A percentile compares a stretch with the other conserved stretches of the same genome.
Conservation (phyloP, 805 yeast genomes). For the Wilhelminamyces savonicus region DNA sequence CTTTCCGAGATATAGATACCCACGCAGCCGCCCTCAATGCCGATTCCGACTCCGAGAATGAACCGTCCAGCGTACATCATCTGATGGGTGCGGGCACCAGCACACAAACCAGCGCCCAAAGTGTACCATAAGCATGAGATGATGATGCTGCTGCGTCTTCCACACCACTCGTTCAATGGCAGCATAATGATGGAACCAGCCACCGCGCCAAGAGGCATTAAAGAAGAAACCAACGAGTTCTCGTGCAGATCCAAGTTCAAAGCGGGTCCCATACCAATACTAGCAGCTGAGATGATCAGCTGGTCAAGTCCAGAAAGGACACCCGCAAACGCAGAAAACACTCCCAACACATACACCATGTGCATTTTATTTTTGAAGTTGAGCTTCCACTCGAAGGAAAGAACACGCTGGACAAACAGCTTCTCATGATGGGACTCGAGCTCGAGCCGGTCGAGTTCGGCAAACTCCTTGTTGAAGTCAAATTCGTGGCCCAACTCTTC, state of each 20-base stretch:
- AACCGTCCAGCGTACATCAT: slow-evolving; percentile 49
- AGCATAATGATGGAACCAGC: slow-evolving; percentile 56
- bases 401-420: too few species aligned
- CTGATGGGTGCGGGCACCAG: slow-evolving; percentile 29
- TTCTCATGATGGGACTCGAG: too few species aligned
- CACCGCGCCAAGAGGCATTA: slow-evolving; percentile 68
- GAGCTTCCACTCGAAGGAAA: slow-evolving; percentile 36
- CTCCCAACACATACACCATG: slow-evolving; percentile 46
- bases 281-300: slow-evolving; percentile 61
- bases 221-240: slow-evolving; percentile 47
- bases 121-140: slow-evolving; percentile 56
- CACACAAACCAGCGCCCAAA: slow-evolving; percentile 54
- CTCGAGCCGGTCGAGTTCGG: slow-evolving; percentile 23
- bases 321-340: slow-evolving; percentile 59
- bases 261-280: slow-evolving; percentile 40
- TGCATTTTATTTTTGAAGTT: slow-evolving; percentile 36
- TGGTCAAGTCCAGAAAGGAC: slow-evolving; percentile 63
- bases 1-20: slow-evolving; percentile 59
- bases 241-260: slow-evolving; percentile 36
- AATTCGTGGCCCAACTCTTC: slow-evolving; percentile 23
- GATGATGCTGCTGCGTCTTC: slow-evolving; percentile 50
- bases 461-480: slow-evolving; percentile 30
- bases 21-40: slow-evolving; percentile 61
- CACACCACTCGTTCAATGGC: slow-evolving; percentile 49
- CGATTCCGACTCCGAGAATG: slow-evolving; percentile 57